These are phyloP conservation scores for Tetragonia tetragonoides DNA, from an alignment of 148 eudicot species.

Conservation along the genomic window DNA sequence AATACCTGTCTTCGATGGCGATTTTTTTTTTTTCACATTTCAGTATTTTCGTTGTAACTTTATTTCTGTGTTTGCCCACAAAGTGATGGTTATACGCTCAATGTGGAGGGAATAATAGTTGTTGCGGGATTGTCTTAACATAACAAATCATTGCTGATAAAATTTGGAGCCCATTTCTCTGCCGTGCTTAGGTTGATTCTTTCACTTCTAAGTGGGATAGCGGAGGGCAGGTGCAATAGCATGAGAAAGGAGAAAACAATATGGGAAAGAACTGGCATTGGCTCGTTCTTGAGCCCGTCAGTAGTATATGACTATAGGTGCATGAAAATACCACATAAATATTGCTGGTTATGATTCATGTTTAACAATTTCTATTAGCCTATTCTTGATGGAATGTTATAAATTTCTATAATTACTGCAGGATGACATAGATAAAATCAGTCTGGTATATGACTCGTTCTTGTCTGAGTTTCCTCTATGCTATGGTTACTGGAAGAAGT, in stretches of 20 bases:
- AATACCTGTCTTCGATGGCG: no score
- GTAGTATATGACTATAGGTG: not conserved
- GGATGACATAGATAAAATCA: conserved; percentile 65
- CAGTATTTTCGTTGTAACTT: no score
- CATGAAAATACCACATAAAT: not conserved
- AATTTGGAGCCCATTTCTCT: not conserved
- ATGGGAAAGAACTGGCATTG: not conserved
- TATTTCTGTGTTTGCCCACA: no score
- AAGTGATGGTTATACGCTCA: no score
- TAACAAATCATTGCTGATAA: not conserved
- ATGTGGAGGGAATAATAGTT: not conserved
- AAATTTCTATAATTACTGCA: conserved; percentile 32
- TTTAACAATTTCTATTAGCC: not conserved
- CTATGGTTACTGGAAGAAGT: conserved; percentile 81
- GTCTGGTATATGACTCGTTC: conserved; percentile 66
- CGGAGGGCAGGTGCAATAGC: not conserved
- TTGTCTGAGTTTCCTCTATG: conserved; percentile 77
- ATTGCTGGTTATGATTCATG: conserved; percentile 6
- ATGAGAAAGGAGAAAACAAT: not conserved
- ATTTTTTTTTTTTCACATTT: no score
- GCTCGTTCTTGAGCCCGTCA: not conserved
- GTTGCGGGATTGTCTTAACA: not conserved
- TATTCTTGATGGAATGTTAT: not conserved
- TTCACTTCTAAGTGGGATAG: not conserved
- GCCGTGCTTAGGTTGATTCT: not conserved